Conservation (phyloP, 495 filamentous ascomycete genomes). For the Aspergillus avenaceus region DNA sequence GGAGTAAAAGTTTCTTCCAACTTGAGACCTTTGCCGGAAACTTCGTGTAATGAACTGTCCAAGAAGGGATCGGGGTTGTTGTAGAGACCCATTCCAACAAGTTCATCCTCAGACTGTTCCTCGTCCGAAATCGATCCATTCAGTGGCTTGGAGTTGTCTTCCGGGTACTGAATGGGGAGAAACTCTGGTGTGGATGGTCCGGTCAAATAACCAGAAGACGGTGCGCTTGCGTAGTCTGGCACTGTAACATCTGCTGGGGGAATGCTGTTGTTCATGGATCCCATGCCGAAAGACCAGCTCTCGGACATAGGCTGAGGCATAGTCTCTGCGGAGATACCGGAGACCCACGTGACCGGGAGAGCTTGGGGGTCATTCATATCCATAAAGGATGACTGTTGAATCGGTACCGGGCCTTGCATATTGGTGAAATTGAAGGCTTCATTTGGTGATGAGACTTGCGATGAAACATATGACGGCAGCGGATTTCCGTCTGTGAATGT, state of each 20-base stretch:
- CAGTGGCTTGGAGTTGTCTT: slow-evolving; percentile 14
- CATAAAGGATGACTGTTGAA: slow-evolving; percentile 36
- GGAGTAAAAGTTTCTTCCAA: slow-evolving; percentile 81
- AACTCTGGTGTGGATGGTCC: slow-evolving; percentile 62
- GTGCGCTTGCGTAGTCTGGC: slow-evolving; percentile 36
- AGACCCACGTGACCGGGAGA: slow-evolving; percentile 31
- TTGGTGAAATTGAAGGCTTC: slow-evolving; percentile 23
- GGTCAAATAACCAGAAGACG: slow-evolving; percentile 34
- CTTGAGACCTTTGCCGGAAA: slow-evolving; percentile 69
- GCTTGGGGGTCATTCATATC: slow-evolving; percentile 41
- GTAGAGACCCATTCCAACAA: slow-evolving; percentile 83
- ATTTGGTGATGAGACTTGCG: slow-evolving; percentile 26
- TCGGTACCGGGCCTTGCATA: slow-evolving; percentile 33
- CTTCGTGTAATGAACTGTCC: slow-evolving; percentile 41
- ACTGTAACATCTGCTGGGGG: slow-evolving; percentile 28
- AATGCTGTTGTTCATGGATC: slow-evolving; percentile 35
- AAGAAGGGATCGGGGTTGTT: slow-evolving; percentile 55
- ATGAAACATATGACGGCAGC: slow-evolving; percentile 26
- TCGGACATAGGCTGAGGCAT: slow-evolving; percentile 26
- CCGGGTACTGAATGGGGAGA: slow-evolving; percentile 44
- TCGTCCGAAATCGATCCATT: slow-evolving; percentile 8
- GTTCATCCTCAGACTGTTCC: slow-evolving; percentile 58
- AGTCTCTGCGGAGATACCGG: slow-evolving; percentile 13
- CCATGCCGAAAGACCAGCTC: slow-evolving; percentile 37
- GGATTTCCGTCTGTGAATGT: slow-evolving; percentile 20